Evolutionary conservation across 257 asterid genomes (phyloP), one percentile per base, ranked within the genome.

Genomic region (Cynanchum wilfordii): DNA sequence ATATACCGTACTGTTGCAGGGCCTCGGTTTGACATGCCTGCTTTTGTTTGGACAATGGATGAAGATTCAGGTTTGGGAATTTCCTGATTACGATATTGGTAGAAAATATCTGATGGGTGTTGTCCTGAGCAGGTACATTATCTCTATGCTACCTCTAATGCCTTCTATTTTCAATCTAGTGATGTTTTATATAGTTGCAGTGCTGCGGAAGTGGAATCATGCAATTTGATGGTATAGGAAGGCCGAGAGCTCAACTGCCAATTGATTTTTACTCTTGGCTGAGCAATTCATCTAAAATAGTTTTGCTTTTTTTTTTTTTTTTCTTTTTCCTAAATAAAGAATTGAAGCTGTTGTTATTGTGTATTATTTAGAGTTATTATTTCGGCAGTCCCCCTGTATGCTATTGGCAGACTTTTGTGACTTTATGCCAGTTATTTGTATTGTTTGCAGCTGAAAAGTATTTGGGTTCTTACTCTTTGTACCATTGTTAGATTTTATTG

Each of bases 1-100:
- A 77, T 89, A 66, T 95, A 95, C 74, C 89, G 99, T 4, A 83
- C 97, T 0, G 95, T 92, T 30, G 84, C 96, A 5, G 95, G 97
- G 27, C 87, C 84, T 29, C 92, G 99, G 87, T 83, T 71, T 17
- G 99, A 95, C 84, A 85, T 82, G 93, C 99, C 99, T 8, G 86
- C 81, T 59, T 95, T 82, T 15, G 98, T 95, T 36, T 90, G 95
- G 95, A 92, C 86, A 9, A 85, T 84, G 89, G 87, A 83, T 13
- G 83, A 84, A 74, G 89, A 83, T n/a, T 72, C 83, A n/a, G 74
- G 79, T 5, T 33, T 76, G 76, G 79, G 86, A 65, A 75, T 72
- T 69, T 74, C 87, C 67, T 84, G 73, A 80, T 55, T 58, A 40
- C 1, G 17, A 5, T 0, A 22, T 30, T 20, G 22, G 27, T n/a